Base-by-base conservation (phyloP, 768 basidiomycete species). In the Suillus ampliporus region DNA sequence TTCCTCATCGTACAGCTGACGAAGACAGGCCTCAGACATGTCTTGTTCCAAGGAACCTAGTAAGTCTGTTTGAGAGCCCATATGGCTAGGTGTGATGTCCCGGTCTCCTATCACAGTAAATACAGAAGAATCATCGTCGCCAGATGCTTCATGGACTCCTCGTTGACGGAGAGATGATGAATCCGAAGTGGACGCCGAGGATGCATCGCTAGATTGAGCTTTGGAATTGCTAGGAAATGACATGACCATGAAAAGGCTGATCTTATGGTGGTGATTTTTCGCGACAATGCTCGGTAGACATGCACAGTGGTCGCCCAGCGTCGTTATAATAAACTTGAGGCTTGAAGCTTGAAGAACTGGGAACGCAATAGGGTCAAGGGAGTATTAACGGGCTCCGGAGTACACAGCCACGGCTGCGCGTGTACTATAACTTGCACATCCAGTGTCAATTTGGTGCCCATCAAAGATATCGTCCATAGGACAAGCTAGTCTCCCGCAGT, bases 1-100 rank as follows among this genome's bases (percentile, higher is more conserved):
- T 69, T 89, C 87, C 58, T 84, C 80, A 28, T 90, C 88, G 64
- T 85, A 89, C 31, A 86, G 67, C 44, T 84, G 80, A 44, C 89
- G 78, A 21, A 90, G 76, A 66, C 88, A 77, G 28, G 74, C 71
- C 68, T 89, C 86, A 9, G 82, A 80, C 31, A 86, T 69, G 5
- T 76, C 76, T 43, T 70, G 72, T 52, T 76, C 72, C 31, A 28
- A 31, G 60, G 60, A 62, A 21, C 26, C 35, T 43, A 38, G 19
- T 23, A 56, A 19, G 23, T 56, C 54, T 40, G 38, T 40, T 56
- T 28, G 54, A 40, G 54, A 56, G 38, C 26, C 38, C 26, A 56
- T 40, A 56, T 23, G 37, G 26, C 54, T 40, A 40, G 17, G 11
- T 4, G 54, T 56, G 10, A 38, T 40, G 19, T 56, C 54, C 23